These are phyloP conservation scores for Beauveria rudraprayagi DNA, from an alignment of 2,329 filamentous ascomycete genomes.

Conservation along the genomic window DNA sequence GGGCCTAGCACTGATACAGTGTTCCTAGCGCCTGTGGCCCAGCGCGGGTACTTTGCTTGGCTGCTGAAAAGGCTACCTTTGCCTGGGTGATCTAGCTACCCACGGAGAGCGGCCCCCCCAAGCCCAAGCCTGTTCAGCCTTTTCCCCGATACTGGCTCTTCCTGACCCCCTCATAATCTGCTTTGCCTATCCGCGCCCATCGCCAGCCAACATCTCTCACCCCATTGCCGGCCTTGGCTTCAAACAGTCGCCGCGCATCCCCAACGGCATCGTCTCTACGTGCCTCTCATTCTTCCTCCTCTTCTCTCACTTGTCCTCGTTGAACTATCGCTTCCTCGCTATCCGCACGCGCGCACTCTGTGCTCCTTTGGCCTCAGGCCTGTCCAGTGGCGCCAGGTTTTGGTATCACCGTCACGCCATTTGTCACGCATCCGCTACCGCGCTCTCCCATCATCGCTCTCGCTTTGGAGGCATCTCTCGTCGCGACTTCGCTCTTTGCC, in stretches of 20 bases:
- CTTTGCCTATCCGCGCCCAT: conserved; percentile 7
- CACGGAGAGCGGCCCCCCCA: neutral
- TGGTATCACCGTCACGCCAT: conserved; percentile 12
- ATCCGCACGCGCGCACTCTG: conserved; percentile 3
- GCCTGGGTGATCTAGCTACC: too few species aligned
- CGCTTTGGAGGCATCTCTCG: neutral
- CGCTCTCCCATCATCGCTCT: conserved; percentile 14
- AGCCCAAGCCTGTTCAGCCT: neutral
- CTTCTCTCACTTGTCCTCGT: neutral
- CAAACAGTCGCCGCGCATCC: neutral
- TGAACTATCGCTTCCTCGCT: conserved; percentile 3
- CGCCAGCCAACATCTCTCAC: conserved; percentile 1
- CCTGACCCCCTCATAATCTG: conserved; percentile 11
- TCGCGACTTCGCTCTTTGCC: neutral
- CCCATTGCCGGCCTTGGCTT: conserved; percentile 5
- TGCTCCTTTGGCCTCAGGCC: conserved; percentile 6
- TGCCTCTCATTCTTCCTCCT: conserved; percentile 3
- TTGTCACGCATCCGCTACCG: neutral
- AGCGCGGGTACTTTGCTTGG: neutral
- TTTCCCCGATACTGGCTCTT: neutral
- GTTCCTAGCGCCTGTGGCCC: neutral
- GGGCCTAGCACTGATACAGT: neutral
- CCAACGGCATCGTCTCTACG: conserved; percentile 3
- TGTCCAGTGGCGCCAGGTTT: neutral
- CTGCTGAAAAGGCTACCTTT: neutral